A percentile compares a stretch with the other conserved stretches of the same genome.
phyloP scores from a whole-genome alignment of 2,329 filamentous ascomycete species.

The Penicillium sp. region DNA sequence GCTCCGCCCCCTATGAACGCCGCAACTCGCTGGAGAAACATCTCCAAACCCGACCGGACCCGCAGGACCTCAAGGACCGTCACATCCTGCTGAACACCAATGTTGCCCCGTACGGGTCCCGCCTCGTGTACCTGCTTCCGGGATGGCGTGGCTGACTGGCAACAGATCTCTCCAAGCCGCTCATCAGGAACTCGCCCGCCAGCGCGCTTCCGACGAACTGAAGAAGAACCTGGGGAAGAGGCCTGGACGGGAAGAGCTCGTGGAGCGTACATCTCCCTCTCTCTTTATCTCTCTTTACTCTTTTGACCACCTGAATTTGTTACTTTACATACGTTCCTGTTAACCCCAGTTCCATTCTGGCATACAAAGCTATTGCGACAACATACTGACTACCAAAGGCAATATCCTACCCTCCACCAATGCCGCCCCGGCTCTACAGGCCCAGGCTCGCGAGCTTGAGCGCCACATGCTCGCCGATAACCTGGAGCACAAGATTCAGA shows the following conservation, averaged over 20 bases:
- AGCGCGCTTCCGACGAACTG: conserved; percentile 61
- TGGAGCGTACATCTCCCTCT: conserved; percentile 64
- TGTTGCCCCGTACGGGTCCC: conserved; percentile 59
- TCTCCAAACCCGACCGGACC: conserved; percentile 66
- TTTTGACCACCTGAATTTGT: neutral
- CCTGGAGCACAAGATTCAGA: conserved; percentile 81
- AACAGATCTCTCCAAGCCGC: conserved; percentile 61
- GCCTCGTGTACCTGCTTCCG: neutral
- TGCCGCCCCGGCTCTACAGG: conserved; percentile 75
- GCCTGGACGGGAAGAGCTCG: conserved; percentile 69
- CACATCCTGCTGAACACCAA: conserved; percentile 68
- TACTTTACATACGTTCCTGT: neutral
- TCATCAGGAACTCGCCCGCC: conserved; percentile 63
- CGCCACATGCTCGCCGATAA: conserved; percentile 84
- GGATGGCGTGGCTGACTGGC: neutral
- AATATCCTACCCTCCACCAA: conserved; percentile 82
- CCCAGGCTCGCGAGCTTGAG: conserved; percentile 79
- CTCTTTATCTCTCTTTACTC: neutral
- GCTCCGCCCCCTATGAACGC: conserved; percentile 49
- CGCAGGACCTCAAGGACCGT: conserved; percentile 65
- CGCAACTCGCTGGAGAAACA: conserved; percentile 71
- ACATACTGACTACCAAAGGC: conserved; percentile 49
- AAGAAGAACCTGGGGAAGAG: conserved; percentile 64
- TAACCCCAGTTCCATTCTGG: neutral
- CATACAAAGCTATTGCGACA: neutral